Evolutionary conservation across 345 rosid species (phyloP), one percentile per base, ranked within the genome.

Genomic region (Populus ilicifolia): DNA sequence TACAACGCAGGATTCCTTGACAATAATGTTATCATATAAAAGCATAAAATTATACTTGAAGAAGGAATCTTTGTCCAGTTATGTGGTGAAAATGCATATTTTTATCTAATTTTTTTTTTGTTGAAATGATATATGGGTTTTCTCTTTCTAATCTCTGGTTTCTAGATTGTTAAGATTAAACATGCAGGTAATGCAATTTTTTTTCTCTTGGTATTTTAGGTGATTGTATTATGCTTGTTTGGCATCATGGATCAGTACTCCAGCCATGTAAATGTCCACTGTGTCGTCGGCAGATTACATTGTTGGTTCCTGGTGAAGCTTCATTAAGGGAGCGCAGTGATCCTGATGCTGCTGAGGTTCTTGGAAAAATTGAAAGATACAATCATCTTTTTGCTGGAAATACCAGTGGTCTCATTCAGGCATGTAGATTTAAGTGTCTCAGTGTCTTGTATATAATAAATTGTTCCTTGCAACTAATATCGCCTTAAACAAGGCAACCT

Each of bases 251-350:
- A 65, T 90, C 94, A 9, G 75, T 91, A 33, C 36, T 90, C 41
- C 93, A 86, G 54, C 89, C 96, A 9, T 95, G 98, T 77, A 91
- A 83, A 79, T 96, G 99, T 73, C 98, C 99, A 0, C 75, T 96
- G 67, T 96, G 99, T 83, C 97, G 97, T 48, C 89, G 99, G 68
- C 85, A 78, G 74, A 93, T 96, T 63, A 91, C 97, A 56, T 83
- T 96, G 73, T 75, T 96, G 73, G 92, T 96, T 77, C 97, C 96
- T 33, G 80, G 85, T 50, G 90, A 86, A 81, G 91, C 88, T 77
- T 85, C 93, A 7, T 71, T 82, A 38, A 80, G 90, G 75, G 82
- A 82, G 72, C 89, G 91, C 35, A 77, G 75, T 64, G 81, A 88
- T 74, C 39, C 80, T 73, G 67, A 84, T 9, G 88, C 87, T 74